A percentile compares a stretch with the other conserved stretches of the same genome.
These are phyloP conservation scores for Brassica balearica DNA, from an alignment of 441 rosid genomes.

Conservation along the genomic window DNA sequence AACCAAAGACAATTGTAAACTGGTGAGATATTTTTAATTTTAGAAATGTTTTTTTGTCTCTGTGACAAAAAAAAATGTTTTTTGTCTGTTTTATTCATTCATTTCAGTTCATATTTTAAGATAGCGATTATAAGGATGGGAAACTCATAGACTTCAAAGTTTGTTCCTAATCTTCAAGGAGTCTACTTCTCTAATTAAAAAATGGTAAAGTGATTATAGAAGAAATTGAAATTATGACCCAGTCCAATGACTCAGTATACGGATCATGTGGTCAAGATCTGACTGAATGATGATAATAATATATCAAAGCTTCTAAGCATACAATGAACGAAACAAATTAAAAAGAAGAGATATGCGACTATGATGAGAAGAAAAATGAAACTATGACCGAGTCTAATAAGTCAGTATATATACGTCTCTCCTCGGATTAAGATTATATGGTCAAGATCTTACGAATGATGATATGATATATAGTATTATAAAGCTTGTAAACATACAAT, in stretches of 20 bases:
- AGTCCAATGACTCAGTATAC: too few relatives aligned
- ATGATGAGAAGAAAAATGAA: neutral
- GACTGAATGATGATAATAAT: neutral
- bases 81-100: neutral
- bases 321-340: neutral
- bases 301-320: neutral
- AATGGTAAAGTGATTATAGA: neutral
- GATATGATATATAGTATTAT: neutral
- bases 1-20: neutral
- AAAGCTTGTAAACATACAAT: conserved; percentile 18
- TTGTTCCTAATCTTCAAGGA: conserved; percentile 6
- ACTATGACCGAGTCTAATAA: conserved; percentile 27
- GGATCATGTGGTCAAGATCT: neutral
- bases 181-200: conserved; percentile 22
- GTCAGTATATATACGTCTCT: conserved; percentile 28
- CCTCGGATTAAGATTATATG: conserved; percentile 23
- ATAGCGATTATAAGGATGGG: neutral
- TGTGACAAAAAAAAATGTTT: neutral
- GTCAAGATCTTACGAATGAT: conserved; percentile 4
- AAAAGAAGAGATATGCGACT: neutral
- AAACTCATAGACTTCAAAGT: conserved; percentile 5
- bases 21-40: neutral
- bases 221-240: neutral
- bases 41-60: neutral
- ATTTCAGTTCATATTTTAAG: neutral